Conservation (phyloP, 1,284 basidiomycete species). For the Salmacisia buchloeana region DNA sequence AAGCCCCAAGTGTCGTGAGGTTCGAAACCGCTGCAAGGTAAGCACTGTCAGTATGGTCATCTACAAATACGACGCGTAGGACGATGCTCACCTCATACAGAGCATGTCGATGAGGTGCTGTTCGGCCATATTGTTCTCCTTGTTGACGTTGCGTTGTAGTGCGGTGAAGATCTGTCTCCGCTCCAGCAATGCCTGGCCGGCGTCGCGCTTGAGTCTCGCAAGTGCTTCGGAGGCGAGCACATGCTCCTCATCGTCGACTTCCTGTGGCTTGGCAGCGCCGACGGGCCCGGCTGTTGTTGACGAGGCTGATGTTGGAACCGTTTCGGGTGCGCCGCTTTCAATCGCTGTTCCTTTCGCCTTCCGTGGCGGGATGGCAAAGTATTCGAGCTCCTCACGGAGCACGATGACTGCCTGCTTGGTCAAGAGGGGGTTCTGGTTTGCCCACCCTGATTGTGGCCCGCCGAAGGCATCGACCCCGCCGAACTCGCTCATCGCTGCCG, state of each 20-base stretch:
- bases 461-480: conserved; percentile 59
- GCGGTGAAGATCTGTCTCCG: conserved; percentile 94
- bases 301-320: too few relatives aligned
- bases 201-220: conserved; percentile 30
- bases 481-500: conserved; percentile 23
- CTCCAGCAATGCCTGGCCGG: conserved; percentile 79
- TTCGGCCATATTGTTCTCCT: conserved; percentile 97
- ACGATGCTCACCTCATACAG: conserved; percentile 78
- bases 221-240: conserved; percentile 6
- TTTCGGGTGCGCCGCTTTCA: conserved; percentile 29
- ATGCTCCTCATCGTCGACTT: conserved; percentile 58
- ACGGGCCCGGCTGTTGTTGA: too few relatives aligned
- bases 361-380: conserved; percentile 77
- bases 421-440: conserved; percentile 62
- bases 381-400: conserved; percentile 93
- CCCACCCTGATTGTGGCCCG: conserved; percentile 3
- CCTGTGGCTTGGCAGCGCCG: too few relatives aligned
- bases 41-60: too few relatives aligned
- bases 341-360: conserved; percentile 7
- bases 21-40: conserved; percentile 72
- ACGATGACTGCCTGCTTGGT: conserved; percentile 98
- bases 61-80: too few relatives aligned
- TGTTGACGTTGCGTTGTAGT: conserved; percentile 94
- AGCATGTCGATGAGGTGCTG: conserved; percentile 99
- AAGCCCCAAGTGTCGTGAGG: conserved; percentile 96